Percentiles rank a stretch among this genome's conserved stretches.
Conservation (phyloP, 2,329 filamentous ascomycete genomes). For the Cryphonectria carpinicola region DNA sequence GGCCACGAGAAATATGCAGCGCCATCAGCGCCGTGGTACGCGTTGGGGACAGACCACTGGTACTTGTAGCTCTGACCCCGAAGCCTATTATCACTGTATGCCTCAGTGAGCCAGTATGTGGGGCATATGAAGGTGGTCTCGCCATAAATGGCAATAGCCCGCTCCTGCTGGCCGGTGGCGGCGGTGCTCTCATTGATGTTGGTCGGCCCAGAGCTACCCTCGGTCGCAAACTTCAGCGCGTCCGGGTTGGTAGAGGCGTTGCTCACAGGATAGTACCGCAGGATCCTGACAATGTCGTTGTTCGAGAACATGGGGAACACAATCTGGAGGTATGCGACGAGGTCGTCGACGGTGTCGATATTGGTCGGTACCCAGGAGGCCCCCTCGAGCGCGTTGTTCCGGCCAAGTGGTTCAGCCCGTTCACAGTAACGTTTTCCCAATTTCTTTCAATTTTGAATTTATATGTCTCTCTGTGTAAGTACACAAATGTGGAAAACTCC, state of each 20-base stretch:
- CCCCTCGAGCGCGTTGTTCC: slow-evolving; percentile 15
- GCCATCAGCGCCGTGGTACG: slow-evolving; percentile 14
- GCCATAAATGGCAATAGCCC: slow-evolving; percentile 17
- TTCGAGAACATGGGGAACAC: slow-evolving; percentile 18
- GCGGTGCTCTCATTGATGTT: slow-evolving; percentile 19
- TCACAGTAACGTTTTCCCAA: background rate
- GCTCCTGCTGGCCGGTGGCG: slow-evolving; percentile 13
- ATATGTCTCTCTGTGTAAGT: too few relatives aligned
- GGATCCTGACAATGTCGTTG: slow-evolving; percentile 13
- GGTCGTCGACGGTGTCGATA: slow-evolving; percentile 6
- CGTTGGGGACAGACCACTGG: slow-evolving; percentile 16
- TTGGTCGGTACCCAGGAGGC: background rate
- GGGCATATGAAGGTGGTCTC: slow-evolving; percentile 17
- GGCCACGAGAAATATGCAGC: slow-evolving; percentile 8
- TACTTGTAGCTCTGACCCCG: slow-evolving; percentile 14
- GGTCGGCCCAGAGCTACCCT: background rate
- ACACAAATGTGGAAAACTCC: too few relatives aligned
- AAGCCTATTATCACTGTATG: slow-evolving; percentile 8
- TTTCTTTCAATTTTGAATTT: background rate
- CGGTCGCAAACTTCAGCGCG: slow-evolving; percentile 5
- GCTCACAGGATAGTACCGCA: slow-evolving; percentile 14
- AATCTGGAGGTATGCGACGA: slow-evolving; percentile 1
- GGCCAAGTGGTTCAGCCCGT: slow-evolving; percentile 8
- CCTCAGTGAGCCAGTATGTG: slow-evolving; percentile 18
- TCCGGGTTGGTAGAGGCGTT: slow-evolving; percentile 2